A percentile compares a stretch with the other conserved stretches of the same genome.
Evolutionary conservation across 1,284 basidiomycete species (phyloP).

Genomic region (Ustilago curta): DNA sequence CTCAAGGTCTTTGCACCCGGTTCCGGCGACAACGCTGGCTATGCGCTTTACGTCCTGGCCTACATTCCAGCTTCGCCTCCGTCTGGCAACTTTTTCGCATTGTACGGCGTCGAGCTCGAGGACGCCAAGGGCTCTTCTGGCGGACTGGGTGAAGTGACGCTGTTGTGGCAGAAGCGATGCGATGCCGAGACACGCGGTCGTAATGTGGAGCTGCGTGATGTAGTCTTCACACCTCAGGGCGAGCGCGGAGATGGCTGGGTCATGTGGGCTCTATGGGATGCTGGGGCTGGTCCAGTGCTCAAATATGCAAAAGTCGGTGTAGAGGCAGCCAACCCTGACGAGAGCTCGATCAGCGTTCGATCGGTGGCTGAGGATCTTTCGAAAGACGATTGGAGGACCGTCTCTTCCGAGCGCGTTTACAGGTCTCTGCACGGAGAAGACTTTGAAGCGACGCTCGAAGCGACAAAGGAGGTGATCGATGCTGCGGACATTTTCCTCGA

Average conservation of each 20-base stretch:
- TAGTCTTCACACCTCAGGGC: slow-evolving; percentile 44
- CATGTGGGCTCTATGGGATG: slow-evolving; percentile 66
- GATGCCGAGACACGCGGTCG: slow-evolving; percentile 52
- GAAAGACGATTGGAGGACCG: slow-evolving; percentile 53
- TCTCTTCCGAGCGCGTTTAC: slow-evolving; percentile 44
- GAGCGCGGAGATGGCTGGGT: slow-evolving; percentile 44
- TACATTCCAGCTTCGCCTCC: slow-evolving; percentile 61
- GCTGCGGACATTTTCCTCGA: slow-evolving; percentile 55
- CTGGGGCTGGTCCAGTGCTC: slow-evolving; percentile 52
- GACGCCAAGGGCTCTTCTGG: slow-evolving; percentile 54
- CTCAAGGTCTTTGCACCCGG: slow-evolving; percentile 51
- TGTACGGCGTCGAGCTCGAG: slow-evolving; percentile 63
- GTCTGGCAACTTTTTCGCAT: slow-evolving; percentile 57
- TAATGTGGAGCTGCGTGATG: slow-evolving; percentile 62
- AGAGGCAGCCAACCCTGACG: slow-evolving; percentile 36
- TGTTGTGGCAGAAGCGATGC: slow-evolving; percentile 61
- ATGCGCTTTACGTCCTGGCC: slow-evolving; percentile 53
- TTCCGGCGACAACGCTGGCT: slow-evolving; percentile 37
- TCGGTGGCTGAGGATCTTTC: slow-evolving; percentile 29
- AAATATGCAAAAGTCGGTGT: slow-evolving; percentile 49
- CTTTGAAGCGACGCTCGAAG: slow-evolving; percentile 58
- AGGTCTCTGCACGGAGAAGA: slow-evolving; percentile 57
- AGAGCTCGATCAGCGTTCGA: slow-evolving; percentile 35
- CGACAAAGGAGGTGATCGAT: slow-evolving; percentile 32
- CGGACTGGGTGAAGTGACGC: slow-evolving; percentile 57